Percentiles rank a stretch among this genome's conserved stretches.
These are phyloP conservation scores for Metarhizium humberi DNA, from an alignment of 2,329 filamentous ascomycete species.

Conservation along the genomic window DNA sequence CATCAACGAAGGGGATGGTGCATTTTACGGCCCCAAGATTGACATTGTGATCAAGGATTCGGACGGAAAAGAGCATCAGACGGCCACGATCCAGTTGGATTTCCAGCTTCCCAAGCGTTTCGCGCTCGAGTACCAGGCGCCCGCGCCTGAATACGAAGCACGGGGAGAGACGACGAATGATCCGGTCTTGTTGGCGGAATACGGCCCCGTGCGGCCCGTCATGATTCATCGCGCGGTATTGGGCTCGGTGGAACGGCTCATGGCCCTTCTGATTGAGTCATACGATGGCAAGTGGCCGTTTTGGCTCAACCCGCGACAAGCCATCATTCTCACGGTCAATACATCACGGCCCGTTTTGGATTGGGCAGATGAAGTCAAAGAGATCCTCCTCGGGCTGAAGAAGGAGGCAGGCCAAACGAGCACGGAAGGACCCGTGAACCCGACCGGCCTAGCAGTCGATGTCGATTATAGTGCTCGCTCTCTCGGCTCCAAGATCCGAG, in stretches of 20 bases:
- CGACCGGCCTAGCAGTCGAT: conserved; percentile 58
- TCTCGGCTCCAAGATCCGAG: conserved; percentile 59
- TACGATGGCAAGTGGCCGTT: conserved; percentile 77
- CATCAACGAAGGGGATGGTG: conserved; percentile 72
- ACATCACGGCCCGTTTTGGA: conserved; percentile 43
- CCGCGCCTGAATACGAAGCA: conserved; percentile 53
- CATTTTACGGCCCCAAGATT: conserved; percentile 89
- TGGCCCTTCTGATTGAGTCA: conserved; percentile 78
- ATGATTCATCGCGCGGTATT: conserved; percentile 79
- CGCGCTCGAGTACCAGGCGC: conserved; percentile 62
- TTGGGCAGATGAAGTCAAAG: conserved; percentile 37
- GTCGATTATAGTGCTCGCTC: conserved; percentile 55
- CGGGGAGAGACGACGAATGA: conserved; percentile 42
- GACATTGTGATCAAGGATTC: conserved; percentile 75
- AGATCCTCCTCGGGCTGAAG: conserved; percentile 40
- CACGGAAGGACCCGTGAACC: conserved; percentile 37
- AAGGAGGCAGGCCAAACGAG: conserved; percentile 23
- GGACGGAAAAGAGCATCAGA: conserved; percentile 78
- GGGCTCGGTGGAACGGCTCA: conserved; percentile 74
- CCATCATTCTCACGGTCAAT: conserved; percentile 65
- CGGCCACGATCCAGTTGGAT: conserved; percentile 81
- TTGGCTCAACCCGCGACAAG: conserved; percentile 77
- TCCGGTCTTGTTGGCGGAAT: conserved; percentile 34
- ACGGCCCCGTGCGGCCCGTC: conserved; percentile 58
- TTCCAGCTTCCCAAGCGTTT: conserved; percentile 84